These are phyloP conservation scores for Aspergillus sp. DNA, from an alignment of 2,329 filamentous ascomycete species.

Conservation along the genomic window DNA sequence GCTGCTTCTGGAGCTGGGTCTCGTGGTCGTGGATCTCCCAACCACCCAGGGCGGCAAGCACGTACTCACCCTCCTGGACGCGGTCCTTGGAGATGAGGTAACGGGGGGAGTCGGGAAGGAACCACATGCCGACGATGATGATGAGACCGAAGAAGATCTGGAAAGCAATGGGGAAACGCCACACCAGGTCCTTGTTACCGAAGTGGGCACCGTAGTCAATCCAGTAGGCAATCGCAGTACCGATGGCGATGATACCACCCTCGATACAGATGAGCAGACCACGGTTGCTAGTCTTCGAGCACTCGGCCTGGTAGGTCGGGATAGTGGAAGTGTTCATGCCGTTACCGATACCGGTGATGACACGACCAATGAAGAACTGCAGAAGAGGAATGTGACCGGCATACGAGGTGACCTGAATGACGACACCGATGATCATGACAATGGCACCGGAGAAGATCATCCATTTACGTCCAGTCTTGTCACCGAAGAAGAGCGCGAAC, in stretches of 20 bases:
- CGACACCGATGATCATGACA: slow-evolving; percentile 49
- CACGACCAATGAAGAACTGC: slow-evolving; percentile 56
- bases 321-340: slow-evolving; percentile 59
- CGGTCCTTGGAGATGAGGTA: slow-evolving; percentile 50
- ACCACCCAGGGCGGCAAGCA: slow-evolving; percentile 54
- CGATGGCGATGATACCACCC: slow-evolving; percentile 55
- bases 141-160: slow-evolving; percentile 54
- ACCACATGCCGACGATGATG: slow-evolving; percentile 46
- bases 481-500: slow-evolving; percentile 39
- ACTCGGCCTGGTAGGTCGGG: slow-evolving; percentile 57
- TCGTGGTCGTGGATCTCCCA: slow-evolving; percentile 55
- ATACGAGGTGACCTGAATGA: slow-evolving; percentile 40
- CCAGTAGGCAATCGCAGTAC: slow-evolving; percentile 56
- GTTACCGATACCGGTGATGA: slow-evolving; percentile 57
- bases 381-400: slow-evolving; percentile 40
- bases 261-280: slow-evolving; percentile 64
- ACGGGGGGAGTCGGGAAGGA: slow-evolving; percentile 49
- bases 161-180: slow-evolving; percentile 58
- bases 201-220: slow-evolving; percentile 51
- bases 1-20: slow-evolving; percentile 61
- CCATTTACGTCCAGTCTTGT: slow-evolving; percentile 40
- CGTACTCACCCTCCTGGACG: slow-evolving; percentile 50
- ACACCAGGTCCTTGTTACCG: slow-evolving; percentile 39
- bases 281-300: slow-evolving; percentile 57
- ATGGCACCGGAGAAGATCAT: slow-evolving; percentile 60